These are phyloP conservation scores for Ustilago xerochloae DNA, from an alignment of 1,284 basidiomycete genomes.

Conservation along the genomic window DNA sequence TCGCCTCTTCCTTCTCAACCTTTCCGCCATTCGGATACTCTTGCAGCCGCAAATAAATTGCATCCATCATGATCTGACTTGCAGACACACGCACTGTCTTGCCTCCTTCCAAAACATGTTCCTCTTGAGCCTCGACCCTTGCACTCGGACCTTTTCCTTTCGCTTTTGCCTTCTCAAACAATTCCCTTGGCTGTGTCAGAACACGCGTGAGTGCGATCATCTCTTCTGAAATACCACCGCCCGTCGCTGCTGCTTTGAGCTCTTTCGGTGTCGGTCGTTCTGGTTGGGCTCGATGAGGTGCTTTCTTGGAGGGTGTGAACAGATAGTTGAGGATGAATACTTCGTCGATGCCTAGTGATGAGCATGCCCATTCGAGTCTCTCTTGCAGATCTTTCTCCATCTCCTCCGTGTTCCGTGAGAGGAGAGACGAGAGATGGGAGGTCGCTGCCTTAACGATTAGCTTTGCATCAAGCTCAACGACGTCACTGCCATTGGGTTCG, in stretches of 20 bases:
- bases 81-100: constrained; percentile 21
- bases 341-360: constrained; percentile 60
- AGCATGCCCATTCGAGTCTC: constrained; percentile 58
- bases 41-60: constrained; percentile 39
- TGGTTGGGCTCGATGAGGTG: constrained; percentile 49
- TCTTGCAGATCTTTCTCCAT: constrained; percentile 29
- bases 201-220: constrained; percentile 80
- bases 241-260: constrained; percentile 65
- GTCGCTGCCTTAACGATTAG: constrained; percentile 73
- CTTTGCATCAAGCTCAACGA: constrained; percentile 85
- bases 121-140: constrained; percentile 72
- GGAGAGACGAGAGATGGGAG: constrained; percentile 4
- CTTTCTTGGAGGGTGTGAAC: constrained; percentile 44
- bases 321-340: constrained; percentile 58
- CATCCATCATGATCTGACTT: constrained; percentile 39
- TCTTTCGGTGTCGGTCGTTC: constrained; percentile 29
- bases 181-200: constrained; percentile 74
- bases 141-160: constrained; percentile 85
- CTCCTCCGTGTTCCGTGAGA: constrained; percentile 8
- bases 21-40: constrained; percentile 31
- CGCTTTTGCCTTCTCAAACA: constrained; percentile 76
- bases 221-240: constrained; percentile 74
- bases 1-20: constrained; percentile 73
- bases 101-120: constrained; percentile 18
- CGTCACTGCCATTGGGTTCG: constrained; percentile 85